A percentile compares a stretch with the other conserved stretches of the same genome.
These are phyloP conservation scores for Apiotrichum veenhuisii DNA, from an alignment of 1,284 basidiomycete species.

Conservation along the genomic window DNA sequence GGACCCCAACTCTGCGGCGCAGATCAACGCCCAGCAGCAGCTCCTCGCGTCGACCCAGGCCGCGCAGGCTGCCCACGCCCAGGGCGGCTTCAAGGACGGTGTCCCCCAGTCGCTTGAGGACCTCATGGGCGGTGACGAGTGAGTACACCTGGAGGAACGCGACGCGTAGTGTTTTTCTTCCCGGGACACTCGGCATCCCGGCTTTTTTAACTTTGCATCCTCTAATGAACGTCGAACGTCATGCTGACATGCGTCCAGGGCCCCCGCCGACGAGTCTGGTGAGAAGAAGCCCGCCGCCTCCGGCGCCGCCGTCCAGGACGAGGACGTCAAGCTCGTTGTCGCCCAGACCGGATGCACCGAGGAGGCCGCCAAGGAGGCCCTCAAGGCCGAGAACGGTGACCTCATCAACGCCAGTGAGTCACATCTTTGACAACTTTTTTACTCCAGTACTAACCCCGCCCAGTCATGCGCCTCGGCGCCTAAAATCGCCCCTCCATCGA, in stretches of 20 bases:
- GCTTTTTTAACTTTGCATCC: too few species aligned
- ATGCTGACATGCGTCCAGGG: slow-evolving; percentile 33
- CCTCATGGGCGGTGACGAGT: slow-evolving; percentile 59
- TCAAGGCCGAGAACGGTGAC: slow-evolving; percentile 86
- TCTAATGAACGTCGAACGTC: too few species aligned
- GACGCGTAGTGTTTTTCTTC: background rate
- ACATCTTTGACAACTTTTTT: background rate
- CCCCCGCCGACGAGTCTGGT: slow-evolving; percentile 68
- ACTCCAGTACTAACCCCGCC: background rate
- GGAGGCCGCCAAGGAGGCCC: slow-evolving; percentile 81
- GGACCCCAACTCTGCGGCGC: slow-evolving; percentile 82
- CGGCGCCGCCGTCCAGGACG: slow-evolving; percentile 70
- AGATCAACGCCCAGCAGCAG: slow-evolving; percentile 79
- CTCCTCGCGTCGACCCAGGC: slow-evolving; percentile 56
- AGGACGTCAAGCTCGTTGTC: slow-evolving; percentile 95
- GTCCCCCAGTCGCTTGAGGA: slow-evolving; percentile 58
- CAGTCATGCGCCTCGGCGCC: slow-evolving; percentile 31
- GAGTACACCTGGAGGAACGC: slow-evolving; percentile 17
- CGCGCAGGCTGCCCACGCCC: slow-evolving; percentile 45
- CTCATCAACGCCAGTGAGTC: slow-evolving; percentile 89
- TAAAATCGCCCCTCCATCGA: slow-evolving; percentile 13
- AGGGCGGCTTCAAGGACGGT: slow-evolving; percentile 52
- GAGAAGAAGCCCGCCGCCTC: slow-evolving; percentile 50
- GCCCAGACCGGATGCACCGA: slow-evolving; percentile 73
- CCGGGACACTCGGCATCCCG: too few species aligned